These are phyloP conservation scores for Globisporangium carolinianum DNA, from an alignment of 352 stramenopile species.

Conservation along the genomic window DNA sequence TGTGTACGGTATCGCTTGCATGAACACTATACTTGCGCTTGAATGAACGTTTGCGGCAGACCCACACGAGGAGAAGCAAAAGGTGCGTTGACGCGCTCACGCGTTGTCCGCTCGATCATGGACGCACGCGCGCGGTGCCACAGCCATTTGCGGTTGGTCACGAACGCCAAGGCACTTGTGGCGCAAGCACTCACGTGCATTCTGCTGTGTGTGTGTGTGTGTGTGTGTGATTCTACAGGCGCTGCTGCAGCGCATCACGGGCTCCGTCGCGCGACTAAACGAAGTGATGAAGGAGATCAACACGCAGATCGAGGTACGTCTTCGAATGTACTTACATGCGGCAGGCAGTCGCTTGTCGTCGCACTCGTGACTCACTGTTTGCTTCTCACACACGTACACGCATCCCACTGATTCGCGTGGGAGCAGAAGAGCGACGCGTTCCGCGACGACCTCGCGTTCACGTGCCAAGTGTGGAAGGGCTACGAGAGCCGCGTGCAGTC, in stretches of 20 bases:
- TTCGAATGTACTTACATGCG: not conserved
- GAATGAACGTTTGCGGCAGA: conserved; percentile 21
- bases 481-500: conserved; percentile 79
- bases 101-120: not conserved
- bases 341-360: not conserved
- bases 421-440: conserved; percentile 72
- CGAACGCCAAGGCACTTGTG: not conserved
- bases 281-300: conserved; percentile 85
- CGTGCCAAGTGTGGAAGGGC: conserved; percentile 77
- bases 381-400: not conserved
- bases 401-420: not conserved
- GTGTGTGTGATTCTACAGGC: conserved; percentile 19
- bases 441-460: conserved; percentile 62
- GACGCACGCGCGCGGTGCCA: too few relatives aligned
- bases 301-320: conserved; percentile 64
- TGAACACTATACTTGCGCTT: not conserved
- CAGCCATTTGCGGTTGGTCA: too few relatives aligned
- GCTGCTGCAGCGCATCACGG: conserved; percentile 69
- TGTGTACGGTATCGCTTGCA: not conserved
- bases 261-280: conserved; percentile 69
- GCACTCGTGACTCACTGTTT: not conserved
- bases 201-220: not conserved
- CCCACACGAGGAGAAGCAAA: conserved; percentile 84
- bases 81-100: conserved; percentile 18
- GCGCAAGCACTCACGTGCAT: not conserved